Base-by-base conservation (phyloP, 805 yeast genomes). In the Spencermartinsiella europaea region DNA sequence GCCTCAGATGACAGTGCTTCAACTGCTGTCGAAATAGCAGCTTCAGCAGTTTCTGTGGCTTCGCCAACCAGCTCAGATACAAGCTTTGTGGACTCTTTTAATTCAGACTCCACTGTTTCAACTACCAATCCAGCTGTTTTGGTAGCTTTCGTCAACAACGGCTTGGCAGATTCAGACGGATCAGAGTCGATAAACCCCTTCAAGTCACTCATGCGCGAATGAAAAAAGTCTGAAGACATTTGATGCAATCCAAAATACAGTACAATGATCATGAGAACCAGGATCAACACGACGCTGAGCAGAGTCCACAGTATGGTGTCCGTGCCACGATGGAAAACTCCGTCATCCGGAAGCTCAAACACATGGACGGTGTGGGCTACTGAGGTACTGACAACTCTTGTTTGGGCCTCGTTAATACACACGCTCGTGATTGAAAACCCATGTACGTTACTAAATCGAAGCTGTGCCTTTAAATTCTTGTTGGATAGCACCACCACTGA, bases 291-390 rank as follows among this genome's bases (percentile, higher is more conserved):
- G 15, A 53, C 43, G 22, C 56, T 48, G 33, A 45, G 33, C 22
- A 51, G 17, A n/a, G 55, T 46, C 50, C 50, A 54, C n/a, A 52
- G 43, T 21, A 55, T 34, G 28, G 55, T 51, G 15, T 43, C 49
- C 8, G 38, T 21, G 20, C 45, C 40, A 5, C 47, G 34, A 34
- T 52, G 43, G 37, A 51, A 47, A 20, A 49, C 42, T 20, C 47
- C 20, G 64, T 66, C 52, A 15, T 37, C 41, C 2, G 93, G 90
- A 17, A 87, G 62, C 47, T 69, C 71, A 47, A 81, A 66, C 5
- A 87, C 79, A 54, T 75, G 79, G 22, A 88, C 75, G 1, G 87
- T 74, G 50, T 83, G 81, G 2, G 93, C 85, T 1, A 90, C 95
- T 28, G 91, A 82, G 0, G 80, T 82, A 19, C 87, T 76, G 2